A percentile compares a stretch with the other conserved stretches of the same genome.
phyloP scores from a whole-genome alignment of 306 rosid species.

The Vicia sativa region DNA sequence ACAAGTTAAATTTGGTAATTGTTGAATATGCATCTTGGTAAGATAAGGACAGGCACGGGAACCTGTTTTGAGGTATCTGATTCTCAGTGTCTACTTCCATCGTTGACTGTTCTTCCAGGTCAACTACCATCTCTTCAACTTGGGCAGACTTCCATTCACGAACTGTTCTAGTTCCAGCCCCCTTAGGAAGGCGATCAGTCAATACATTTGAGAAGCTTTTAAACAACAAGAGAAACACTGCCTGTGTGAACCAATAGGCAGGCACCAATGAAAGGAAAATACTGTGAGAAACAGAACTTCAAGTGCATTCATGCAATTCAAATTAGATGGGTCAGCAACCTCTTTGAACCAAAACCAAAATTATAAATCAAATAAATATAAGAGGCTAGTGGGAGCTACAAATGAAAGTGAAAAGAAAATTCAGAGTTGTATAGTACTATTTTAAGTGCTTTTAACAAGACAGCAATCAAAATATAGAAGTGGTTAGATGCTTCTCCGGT shows the following conservation, averaged over 20 bases:
- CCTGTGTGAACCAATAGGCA: conserved; percentile 55
- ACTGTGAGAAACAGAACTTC: conserved; percentile 25
- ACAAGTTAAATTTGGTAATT: not conserved
- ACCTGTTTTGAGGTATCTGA: conserved; percentile 72
- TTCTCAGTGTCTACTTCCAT: conserved; percentile 89
- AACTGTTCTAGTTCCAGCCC: conserved; percentile 58
- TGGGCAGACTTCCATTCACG: conserved; percentile 63
- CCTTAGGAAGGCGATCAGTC: conserved; percentile 81
- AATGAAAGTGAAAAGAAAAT: conserved; percentile 4
- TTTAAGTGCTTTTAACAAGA: conserved; percentile 18
- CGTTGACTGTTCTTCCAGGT: conserved; percentile 69
- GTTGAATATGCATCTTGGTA: not conserved
- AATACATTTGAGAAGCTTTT: conserved; percentile 72
- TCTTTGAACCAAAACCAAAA: conserved; percentile 8
- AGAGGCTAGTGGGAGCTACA: conserved; percentile 24
- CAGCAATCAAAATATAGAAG: conserved; percentile 14
- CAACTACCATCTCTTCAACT: conserved; percentile 69
- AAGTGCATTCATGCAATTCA: conserved; percentile 10
- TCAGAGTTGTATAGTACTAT: not conserved
- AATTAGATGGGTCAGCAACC: conserved; percentile 18
- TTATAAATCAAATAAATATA: conserved; percentile 14
- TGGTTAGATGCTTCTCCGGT: not conserved
- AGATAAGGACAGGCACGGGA: conserved; percentile 3
- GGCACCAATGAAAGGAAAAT: conserved; percentile 32
- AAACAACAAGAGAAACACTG: conserved; percentile 73